These are phyloP conservation scores for Nicotiana otophora DNA, from an alignment of 257 asterid species.

Conservation along the genomic window DNA sequence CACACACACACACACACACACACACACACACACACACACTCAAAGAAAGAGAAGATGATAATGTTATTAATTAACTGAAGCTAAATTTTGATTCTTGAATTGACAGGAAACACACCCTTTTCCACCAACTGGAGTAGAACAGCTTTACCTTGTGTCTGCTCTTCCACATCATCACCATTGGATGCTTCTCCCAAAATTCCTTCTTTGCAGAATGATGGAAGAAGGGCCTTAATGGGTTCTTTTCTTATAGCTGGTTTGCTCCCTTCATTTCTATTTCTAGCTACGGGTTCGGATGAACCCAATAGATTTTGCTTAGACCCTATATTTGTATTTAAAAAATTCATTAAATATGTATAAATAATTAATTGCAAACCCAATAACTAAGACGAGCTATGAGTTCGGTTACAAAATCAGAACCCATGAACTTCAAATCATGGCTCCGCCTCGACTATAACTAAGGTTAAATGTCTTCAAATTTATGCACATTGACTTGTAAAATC, in stretches of 20 bases:
- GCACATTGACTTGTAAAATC: too few species aligned
- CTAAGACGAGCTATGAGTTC: too few species aligned
- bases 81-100: slow-evolving; percentile 8
- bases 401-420: too few species aligned
- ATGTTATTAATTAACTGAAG: background rate
- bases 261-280: background rate
- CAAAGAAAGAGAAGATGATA: background rate
- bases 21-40: background rate
- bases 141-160: slow-evolving; percentile 40
- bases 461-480: too few species aligned
- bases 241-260: slow-evolving; percentile 59
- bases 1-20: background rate
- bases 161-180: slow-evolving; percentile 36
- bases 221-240: slow-evolving; percentile 70
- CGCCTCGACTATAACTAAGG: too few species aligned
- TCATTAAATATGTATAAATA: too few species aligned
- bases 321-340: too few species aligned
- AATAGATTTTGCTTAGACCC: too few species aligned
- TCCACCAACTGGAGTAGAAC: slow-evolving; percentile 19
- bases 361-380: too few species aligned
- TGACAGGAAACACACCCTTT: slow-evolving; percentile 39
- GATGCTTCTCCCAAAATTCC: slow-evolving; percentile 19
- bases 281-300: too few species aligned
- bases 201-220: slow-evolving; percentile 35
- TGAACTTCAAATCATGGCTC: too few species aligned